Evolutionary conservation across 257 asterid species (phyloP), one percentile per base, ranked within the genome.

Genomic region (Nemophila menziesii): DNA sequence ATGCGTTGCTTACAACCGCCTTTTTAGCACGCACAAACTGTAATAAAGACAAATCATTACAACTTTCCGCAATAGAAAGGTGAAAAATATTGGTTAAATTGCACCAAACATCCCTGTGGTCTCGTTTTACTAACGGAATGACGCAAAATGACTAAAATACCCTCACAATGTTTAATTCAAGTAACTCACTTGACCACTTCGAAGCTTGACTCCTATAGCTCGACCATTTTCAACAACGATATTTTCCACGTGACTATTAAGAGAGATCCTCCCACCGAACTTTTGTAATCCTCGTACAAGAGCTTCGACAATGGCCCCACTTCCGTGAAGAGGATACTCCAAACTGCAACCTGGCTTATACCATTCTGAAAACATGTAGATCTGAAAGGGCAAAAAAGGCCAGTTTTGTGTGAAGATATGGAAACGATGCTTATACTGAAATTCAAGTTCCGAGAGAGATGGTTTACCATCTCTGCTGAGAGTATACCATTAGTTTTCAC

Each of bases 361-460:
- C 97, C 97, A 89, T 64, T 89, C 95, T 11, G 95, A 72, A 57
- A 89, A 76, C 95, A 83, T 83, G 80, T 89, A 89, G 52, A 89
- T 71, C 97, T 83, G 74, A 49, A 54, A 64, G 58, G 23, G 14
- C 23, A 21, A 44, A 13, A 29, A 29, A 29, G 12, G 36, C 36
- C 36, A 29, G 9, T 29, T 29, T 5, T 29, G 3, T 29, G 36
- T 7, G 36, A 29, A 5, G 5, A 2, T 2, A 5, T 22, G 4
- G 22, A 4, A 15, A 8, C 17, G 15, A 16, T 45, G 41, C 21
- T 26, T 18, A 3, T 22, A 0, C 20, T 39, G n/a, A 16, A 40
- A n/a, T 43, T 44, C 12, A 52, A 16, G 34, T 38, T 39, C 15
- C 17, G 27, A 19, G n/a, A 20, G 26, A 23, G 7, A 5, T 4